Percentiles rank a stretch among this genome's conserved stretches.
phyloP scores from a whole-genome alignment of 306 rosid species.

The Vigna mungo region DNA sequence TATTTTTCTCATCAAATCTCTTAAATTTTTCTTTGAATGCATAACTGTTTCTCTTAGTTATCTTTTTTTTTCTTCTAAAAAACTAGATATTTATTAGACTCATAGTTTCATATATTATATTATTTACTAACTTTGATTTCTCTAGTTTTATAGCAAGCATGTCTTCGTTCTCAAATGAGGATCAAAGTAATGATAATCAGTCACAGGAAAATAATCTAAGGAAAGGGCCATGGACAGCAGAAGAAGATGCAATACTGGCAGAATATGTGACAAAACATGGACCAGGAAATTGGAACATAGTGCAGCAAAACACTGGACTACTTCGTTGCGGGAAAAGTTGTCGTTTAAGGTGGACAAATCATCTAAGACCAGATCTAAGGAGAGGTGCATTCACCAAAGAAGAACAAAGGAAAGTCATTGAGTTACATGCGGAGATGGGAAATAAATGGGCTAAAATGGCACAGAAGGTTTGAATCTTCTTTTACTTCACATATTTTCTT shows the following conservation, averaged over 20 bases:
- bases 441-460: constrained; percentile 87
- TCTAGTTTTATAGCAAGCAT: neutral
- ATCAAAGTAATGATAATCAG: neutral
- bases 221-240: constrained; percentile 84
- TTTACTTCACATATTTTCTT: neutral
- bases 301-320: constrained; percentile 67
- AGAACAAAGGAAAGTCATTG: constrained; percentile 55
- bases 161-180: neutral
- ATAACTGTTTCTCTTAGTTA: too few species aligned
- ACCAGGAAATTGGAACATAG: constrained; percentile 81
- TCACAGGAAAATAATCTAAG: constrained; percentile 25
- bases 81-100: too few species aligned
- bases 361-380: constrained; percentile 68
- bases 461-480: constrained; percentile 31
- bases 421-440: constrained; percentile 68
- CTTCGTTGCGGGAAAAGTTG: constrained; percentile 87
- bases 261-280: constrained; percentile 69
- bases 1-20: too few species aligned
- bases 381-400: constrained; percentile 62
- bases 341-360: constrained; percentile 81
- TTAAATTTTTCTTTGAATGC: too few species aligned
- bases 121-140: neutral
- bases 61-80: too few species aligned
- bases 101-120: neutral
- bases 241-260: constrained; percentile 69